Percentiles rank a stretch among this genome's conserved stretches.
Conservation (phyloP, 306 rosid genomes). For the Inga oerstediana region DNA sequence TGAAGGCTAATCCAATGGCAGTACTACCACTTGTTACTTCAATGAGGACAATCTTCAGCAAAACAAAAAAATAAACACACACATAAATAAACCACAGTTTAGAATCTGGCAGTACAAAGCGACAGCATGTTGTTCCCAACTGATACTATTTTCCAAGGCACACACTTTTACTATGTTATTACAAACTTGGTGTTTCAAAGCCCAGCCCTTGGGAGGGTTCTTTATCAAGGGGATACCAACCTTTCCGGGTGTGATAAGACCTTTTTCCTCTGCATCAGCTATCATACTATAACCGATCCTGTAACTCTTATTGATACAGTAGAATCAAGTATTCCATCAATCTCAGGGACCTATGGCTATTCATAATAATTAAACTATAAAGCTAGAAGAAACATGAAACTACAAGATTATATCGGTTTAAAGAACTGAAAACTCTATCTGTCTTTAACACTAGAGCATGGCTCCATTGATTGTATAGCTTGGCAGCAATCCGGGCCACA, state of each 20-base stretch:
- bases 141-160: conserved; percentile 10
- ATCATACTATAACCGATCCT: conserved; percentile 89
- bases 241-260: conserved; percentile 71
- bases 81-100: not conserved
- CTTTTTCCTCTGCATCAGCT: conserved; percentile 76
- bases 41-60: conserved; percentile 67
- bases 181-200: not conserved
- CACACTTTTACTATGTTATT: not conserved
- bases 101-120: not conserved
- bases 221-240: conserved; percentile 44
- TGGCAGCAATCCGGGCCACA: conserved; percentile 71
- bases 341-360: not conserved
- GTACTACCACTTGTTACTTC: conserved; percentile 86
- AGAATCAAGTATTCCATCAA: not conserved
- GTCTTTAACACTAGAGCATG: conserved; percentile 84
- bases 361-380: not conserved
- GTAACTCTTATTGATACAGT: conserved; percentile 22
- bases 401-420: not conserved
- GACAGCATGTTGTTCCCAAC: conserved; percentile 14
- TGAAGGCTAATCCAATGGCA: conserved; percentile 82
- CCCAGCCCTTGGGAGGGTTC: not conserved
- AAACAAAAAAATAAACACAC: conserved; percentile 25
- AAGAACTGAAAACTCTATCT: conserved; percentile 42
- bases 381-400: conserved; percentile 10
- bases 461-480: conserved; percentile 75